Evolutionary conservation across 192 early-diverging fungal genomes (phyloP).

Genomic region (Backusella australiensis): DNA sequence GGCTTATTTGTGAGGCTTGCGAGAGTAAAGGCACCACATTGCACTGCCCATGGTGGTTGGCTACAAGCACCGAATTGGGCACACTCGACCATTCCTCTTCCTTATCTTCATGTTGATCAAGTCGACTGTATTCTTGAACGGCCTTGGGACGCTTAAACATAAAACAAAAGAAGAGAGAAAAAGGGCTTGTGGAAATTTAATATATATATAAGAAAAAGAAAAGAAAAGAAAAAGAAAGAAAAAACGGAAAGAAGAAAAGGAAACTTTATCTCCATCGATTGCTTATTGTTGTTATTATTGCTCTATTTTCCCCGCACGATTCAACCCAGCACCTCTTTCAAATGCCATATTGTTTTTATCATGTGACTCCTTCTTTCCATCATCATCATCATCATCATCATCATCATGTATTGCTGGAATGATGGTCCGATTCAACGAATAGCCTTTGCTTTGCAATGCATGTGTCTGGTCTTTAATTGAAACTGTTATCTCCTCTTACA

Average conservation of each 20-base stretch:
- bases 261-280: neutral
- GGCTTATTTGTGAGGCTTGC: neutral
- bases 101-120: conserved; percentile 23
- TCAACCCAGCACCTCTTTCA: neutral
- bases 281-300: neutral
- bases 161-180: neutral
- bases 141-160: conserved; percentile 7
- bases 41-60: neutral
- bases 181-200: neutral
- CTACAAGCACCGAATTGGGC: conserved; percentile 17
- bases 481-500: neutral
- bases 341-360: neutral
- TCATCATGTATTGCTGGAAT: neutral
- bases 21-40: conserved; percentile 3
- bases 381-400: neutral
- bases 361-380: neutral
- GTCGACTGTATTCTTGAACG: conserved; percentile 14
- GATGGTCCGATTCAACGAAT: neutral
- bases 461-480: neutral
- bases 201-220: neutral
- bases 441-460: neutral
- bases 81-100: conserved; percentile 11
- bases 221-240: neutral
- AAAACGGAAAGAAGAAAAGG: neutral
- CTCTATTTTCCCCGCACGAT: neutral